These are phyloP conservation scores for Boletellus sp. DNA, from an alignment of 768 basidiomycete species.

Conservation along the genomic window DNA sequence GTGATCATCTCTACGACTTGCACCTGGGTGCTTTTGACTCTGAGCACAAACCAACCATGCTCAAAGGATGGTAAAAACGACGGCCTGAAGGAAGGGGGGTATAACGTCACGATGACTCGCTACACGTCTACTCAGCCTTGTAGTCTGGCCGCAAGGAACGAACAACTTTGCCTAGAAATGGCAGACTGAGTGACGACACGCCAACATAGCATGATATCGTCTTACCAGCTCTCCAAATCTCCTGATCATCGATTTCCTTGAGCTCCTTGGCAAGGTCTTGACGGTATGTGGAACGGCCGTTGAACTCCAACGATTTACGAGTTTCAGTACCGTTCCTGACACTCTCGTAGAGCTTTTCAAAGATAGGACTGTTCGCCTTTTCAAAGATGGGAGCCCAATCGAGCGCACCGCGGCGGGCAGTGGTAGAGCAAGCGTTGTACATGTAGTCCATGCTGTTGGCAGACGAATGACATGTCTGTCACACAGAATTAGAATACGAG, in stretches of 20 bases:
- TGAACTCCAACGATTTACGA: constrained; percentile 94
- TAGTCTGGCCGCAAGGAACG: constrained; percentile 84
- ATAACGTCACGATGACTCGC: constrained; percentile 1
- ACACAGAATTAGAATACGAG: neutral
- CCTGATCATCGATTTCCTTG: constrained; percentile 93
- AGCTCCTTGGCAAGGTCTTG: constrained; percentile 90
- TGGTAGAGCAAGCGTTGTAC: constrained; percentile 99
- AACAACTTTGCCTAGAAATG: constrained; percentile 71
- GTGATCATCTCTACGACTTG: constrained; percentile 12
- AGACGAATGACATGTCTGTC: neutral
- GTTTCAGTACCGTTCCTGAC: constrained; percentile 96
- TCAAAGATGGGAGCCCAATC: constrained; percentile 99
- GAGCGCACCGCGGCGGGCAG: constrained; percentile 96
- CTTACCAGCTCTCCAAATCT: constrained; percentile 94
- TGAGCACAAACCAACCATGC: constrained; percentile 11
- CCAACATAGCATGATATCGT: constrained; percentile 4
- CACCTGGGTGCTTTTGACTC: constrained; percentile 27
- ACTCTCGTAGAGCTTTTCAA: constrained; percentile 92
- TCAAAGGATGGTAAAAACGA: constrained; percentile 9
- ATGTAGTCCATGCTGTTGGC: constrained; percentile 91
- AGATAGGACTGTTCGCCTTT: constrained; percentile 90
- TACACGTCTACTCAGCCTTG: constrained; percentile 52
- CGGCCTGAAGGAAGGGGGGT: neutral
- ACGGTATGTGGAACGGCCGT: constrained; percentile 88
- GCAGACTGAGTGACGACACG: constrained; percentile 5